phyloP scores from a whole-genome alignment of 306 rosid genomes.

The Medicago arabica region DNA sequence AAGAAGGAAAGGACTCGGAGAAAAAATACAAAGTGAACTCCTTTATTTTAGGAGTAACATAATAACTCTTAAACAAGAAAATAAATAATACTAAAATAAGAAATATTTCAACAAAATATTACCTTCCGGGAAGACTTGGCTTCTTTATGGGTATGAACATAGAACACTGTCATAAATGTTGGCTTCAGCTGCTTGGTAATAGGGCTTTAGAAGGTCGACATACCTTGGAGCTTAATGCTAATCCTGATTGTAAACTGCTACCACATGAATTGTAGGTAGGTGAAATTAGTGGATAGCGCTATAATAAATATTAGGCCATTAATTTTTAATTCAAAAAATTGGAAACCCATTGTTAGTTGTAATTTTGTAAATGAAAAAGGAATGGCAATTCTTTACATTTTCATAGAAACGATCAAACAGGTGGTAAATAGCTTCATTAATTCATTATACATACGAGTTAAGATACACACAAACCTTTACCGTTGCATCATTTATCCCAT shows the following conservation, averaged over 20 bases:
- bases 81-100: too few species aligned
- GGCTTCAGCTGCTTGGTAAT: constrained; percentile 3
- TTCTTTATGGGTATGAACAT: constrained; percentile 14
- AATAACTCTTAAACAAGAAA: too few species aligned
- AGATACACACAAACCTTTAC: not conserved
- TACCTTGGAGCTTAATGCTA: constrained; percentile 25
- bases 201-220: constrained; percentile 8
- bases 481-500: not conserved
- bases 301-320: constrained; percentile 4
- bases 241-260: constrained; percentile 1
- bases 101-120: too few species aligned
- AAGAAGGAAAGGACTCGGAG: too few species aligned
- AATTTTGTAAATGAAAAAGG: constrained; percentile 18
- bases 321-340: constrained; percentile 1
- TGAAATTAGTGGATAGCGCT: constrained; percentile 20
- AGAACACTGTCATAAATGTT: constrained; percentile 23
- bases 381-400: constrained; percentile 12
- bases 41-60: too few species aligned
- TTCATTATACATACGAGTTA: not conserved
- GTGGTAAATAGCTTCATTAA: constrained; percentile 22
- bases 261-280: constrained; percentile 7
- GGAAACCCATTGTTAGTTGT: not conserved
- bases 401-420: constrained; percentile 21
- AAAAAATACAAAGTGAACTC: too few species aligned
- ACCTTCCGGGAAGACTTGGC: constrained; percentile 19